Percentiles rank a stretch among this genome's conserved stretches.
phyloP scores from a whole-genome alignment of 768 basidiomycete species.

The Mycena belliarum region DNA sequence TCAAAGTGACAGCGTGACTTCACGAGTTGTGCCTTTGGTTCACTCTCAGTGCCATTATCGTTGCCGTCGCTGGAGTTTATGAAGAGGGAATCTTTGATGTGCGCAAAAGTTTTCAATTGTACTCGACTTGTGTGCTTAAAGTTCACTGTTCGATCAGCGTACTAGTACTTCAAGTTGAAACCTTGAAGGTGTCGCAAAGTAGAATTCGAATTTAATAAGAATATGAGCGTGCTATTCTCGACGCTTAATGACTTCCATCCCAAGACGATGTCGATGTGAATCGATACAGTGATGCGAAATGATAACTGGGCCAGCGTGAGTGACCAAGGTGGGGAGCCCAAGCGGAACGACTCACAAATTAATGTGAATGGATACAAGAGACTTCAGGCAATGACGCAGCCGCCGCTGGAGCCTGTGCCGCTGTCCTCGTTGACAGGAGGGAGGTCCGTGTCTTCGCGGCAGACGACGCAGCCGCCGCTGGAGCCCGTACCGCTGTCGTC shows the following conservation, averaged over 20 bases:
- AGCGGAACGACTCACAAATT: neutral
- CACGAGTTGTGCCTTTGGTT: too few species aligned
- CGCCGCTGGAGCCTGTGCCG: neutral
- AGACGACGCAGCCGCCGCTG: slow-evolving; percentile 19
- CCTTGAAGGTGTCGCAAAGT: too few species aligned
- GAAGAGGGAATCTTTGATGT: too few species aligned
- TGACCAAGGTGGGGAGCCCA: neutral
- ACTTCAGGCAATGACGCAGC: slow-evolving; percentile 5
- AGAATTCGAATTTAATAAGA: slow-evolving; percentile 11
- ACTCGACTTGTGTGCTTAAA: too few species aligned
- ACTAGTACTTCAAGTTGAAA: too few species aligned
- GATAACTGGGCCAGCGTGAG: neutral
- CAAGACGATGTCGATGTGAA: neutral
- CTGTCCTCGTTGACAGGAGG: slow-evolving; percentile 16
- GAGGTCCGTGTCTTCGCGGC: slow-evolving; percentile 12
- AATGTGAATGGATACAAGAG: neutral
- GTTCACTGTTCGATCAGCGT: too few species aligned
- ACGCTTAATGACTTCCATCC: neutral
- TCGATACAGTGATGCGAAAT: neutral
- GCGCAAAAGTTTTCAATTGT: too few species aligned
- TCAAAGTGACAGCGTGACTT: too few species aligned
- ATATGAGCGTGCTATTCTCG: neutral
- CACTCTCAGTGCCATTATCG: too few species aligned
- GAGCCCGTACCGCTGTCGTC: slow-evolving; percentile 13
- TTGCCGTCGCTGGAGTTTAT: too few species aligned